These are phyloP conservation scores for Populus nigra DNA, from an alignment of 345 rosid species.

Conservation along the genomic window DNA sequence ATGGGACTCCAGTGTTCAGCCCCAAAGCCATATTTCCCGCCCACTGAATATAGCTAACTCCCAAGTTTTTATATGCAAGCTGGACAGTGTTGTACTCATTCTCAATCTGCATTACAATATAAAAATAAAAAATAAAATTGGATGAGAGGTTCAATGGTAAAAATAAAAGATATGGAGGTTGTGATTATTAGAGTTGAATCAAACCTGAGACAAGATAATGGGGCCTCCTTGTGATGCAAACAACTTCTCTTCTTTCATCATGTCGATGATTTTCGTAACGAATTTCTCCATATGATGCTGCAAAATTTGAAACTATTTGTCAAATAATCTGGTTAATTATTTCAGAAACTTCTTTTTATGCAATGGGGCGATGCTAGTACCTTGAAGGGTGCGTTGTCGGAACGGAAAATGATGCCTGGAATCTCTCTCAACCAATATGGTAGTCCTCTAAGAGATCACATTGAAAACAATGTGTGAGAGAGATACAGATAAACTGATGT, in stretches of 20 bases:
- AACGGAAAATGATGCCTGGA: conserved; percentile 61
- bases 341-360: too few relatives aligned
- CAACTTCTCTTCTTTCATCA: conserved; percentile 46
- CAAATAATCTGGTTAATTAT: not conserved
- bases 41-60: conserved; percentile 67
- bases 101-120: conserved; percentile 57
- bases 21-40: conserved; percentile 57
- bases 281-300: conserved; percentile 61
- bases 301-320: not conserved
- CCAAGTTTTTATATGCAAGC: conserved; percentile 58
- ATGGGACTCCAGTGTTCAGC: conserved; percentile 67
- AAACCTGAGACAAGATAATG: conserved; percentile 63
- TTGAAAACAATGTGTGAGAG: not conserved
- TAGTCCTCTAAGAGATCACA: conserved; percentile 55
- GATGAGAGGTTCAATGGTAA: not conserved
- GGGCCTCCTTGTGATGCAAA: conserved; percentile 84
- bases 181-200: not conserved
- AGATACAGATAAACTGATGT: not conserved
- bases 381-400: conserved; percentile 77
- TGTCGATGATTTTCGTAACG: conserved; percentile 39
- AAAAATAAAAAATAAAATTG: not conserved
- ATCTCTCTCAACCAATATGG: conserved; percentile 91
- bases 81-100: conserved; percentile 81
- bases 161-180: not conserved
- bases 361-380: conserved; percentile 27